phyloP scores from a whole-genome alignment of 1,139 yeast species.

The Scheffersomyces parashehatae region DNA sequence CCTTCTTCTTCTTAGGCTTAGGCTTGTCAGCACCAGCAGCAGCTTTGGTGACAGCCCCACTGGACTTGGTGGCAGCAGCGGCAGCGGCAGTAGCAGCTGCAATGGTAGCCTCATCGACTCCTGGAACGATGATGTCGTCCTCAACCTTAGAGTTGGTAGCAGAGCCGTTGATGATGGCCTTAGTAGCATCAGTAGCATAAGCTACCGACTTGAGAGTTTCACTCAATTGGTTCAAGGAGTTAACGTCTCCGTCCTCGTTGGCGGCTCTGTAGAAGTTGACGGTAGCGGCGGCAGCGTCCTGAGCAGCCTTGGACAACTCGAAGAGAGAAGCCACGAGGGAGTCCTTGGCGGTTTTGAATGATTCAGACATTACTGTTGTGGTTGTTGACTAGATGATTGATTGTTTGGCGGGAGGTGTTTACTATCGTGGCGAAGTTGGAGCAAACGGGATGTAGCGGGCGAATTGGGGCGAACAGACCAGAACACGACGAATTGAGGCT shows the following conservation, averaged over 20 bases:
- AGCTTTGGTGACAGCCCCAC: constrained; percentile 14
- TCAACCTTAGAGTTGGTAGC: constrained; percentile 6
- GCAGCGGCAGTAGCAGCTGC: constrained; percentile 19
- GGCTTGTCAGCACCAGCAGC: constrained; percentile 22
- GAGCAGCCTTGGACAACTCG: constrained; percentile 79
- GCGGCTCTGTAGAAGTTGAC: constrained; percentile 68
- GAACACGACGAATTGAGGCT: too few species aligned
- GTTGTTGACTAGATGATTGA: background rate
- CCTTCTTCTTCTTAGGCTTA: constrained; percentile 50
- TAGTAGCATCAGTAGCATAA: constrained; percentile 10
- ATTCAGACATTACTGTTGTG: constrained; percentile 27
- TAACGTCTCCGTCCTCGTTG: constrained; percentile 32
- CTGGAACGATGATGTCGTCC: constrained; percentile 3
- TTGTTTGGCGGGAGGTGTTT: too few species aligned
- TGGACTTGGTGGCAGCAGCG: constrained; percentile 14
- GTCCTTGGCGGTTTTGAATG: constrained; percentile 40
- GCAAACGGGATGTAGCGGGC: too few species aligned
- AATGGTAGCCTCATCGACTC: constrained; percentile 12
- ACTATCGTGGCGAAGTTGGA: too few species aligned
- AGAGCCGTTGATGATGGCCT: constrained; percentile 10
- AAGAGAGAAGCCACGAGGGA: constrained; percentile 74
- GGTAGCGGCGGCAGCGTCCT: constrained; percentile 76
- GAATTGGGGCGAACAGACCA: too few species aligned
- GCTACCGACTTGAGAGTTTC: constrained; percentile 26
- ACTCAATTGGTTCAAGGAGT: constrained; percentile 37